Conservation (phyloP, 2,329 filamentous ascomycete species). For the Calonectria crousiana region DNA sequence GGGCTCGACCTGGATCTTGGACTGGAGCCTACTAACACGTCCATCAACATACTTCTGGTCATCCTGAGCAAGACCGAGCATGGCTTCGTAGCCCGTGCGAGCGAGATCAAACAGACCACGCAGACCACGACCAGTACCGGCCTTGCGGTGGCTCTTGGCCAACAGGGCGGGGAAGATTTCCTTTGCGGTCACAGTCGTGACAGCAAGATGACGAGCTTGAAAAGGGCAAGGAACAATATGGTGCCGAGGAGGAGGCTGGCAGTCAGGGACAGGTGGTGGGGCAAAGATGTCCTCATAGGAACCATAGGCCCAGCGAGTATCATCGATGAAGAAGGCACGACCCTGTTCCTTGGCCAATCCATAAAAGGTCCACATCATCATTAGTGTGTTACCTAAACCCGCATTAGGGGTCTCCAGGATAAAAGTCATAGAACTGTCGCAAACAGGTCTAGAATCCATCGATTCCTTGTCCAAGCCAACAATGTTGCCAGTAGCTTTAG, state of each 20-base stretch:
- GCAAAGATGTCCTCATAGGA: slow-evolving; percentile 79
- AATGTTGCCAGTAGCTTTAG: slow-evolving; percentile 57
- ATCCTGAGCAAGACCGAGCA: slow-evolving; percentile 77
- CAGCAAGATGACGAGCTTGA: slow-evolving; percentile 79
- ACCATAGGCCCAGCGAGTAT: slow-evolving; percentile 86
- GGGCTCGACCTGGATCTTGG: slow-evolving; percentile 57
- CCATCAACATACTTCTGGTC: slow-evolving; percentile 74
- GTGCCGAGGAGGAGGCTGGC: slow-evolving; percentile 78
- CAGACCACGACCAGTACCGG: slow-evolving; percentile 39
- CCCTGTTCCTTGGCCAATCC: slow-evolving; percentile 81
- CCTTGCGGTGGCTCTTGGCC: slow-evolving; percentile 46
- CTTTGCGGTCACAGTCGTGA: slow-evolving; percentile 75
- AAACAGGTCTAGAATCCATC: slow-evolving; percentile 66
- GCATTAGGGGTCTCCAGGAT: slow-evolving; percentile 80
- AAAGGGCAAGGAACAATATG: slow-evolving; percentile 86
- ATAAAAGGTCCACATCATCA: slow-evolving; percentile 88
- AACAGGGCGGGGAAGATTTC: slow-evolving; percentile 72
- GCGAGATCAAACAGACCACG: slow-evolving; percentile 76
- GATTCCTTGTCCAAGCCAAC: slow-evolving; percentile 61
- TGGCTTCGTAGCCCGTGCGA: slow-evolving; percentile 76
- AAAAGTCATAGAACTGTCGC: slow-evolving; percentile 80
- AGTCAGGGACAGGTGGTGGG: slow-evolving; percentile 72
- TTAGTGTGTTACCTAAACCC: slow-evolving; percentile 80
- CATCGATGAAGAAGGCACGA: slow-evolving; percentile 86
- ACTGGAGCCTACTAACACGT: slow-evolving; percentile 68